phyloP scores from a whole-genome alignment of 352 stramenopile species.

The Phytophthora fragariaefolia region DNA sequence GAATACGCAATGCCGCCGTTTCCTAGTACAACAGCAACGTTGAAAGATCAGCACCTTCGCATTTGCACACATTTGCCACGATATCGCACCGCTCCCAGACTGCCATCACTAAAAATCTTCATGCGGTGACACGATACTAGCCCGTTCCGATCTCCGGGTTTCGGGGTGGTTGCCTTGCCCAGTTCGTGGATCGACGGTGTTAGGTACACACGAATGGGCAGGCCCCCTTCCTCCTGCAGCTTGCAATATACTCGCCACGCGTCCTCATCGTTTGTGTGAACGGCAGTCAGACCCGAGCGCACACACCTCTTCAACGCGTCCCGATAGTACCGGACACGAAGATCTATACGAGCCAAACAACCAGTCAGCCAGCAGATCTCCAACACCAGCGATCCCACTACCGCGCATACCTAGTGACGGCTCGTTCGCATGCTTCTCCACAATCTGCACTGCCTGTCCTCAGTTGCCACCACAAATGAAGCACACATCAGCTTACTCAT shows the following conservation, averaged over 20 bases:
- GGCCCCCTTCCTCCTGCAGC: constrained; percentile 59
- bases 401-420: constrained; percentile 54
- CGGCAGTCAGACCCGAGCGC: constrained; percentile 79
- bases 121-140: constrained; percentile 85
- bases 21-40: constrained; percentile 50
- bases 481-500: background rate
- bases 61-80: background rate
- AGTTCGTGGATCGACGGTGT: constrained; percentile 78
- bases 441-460: constrained; percentile 65
- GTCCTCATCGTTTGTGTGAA: constrained; percentile 89
- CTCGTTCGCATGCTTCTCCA: constrained; percentile 77
- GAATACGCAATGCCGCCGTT: constrained; percentile 78
- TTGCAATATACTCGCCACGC: constrained; percentile 81
- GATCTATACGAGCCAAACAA: constrained; percentile 35
- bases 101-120: constrained; percentile 91
- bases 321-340: constrained; percentile 67
- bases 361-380: background rate
- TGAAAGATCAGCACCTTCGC: background rate
- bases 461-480: constrained; percentile 6
- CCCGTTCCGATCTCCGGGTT: constrained; percentile 45
- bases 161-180: constrained; percentile 45
- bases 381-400: background rate
- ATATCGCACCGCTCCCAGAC: constrained; percentile 73
- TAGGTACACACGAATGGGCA: constrained; percentile 83
- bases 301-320: constrained; percentile 71